Percentiles rank a stretch among this genome's conserved stretches.
Conservation (phyloP, 805 yeast species). For the Starmerella vitae region DNA sequence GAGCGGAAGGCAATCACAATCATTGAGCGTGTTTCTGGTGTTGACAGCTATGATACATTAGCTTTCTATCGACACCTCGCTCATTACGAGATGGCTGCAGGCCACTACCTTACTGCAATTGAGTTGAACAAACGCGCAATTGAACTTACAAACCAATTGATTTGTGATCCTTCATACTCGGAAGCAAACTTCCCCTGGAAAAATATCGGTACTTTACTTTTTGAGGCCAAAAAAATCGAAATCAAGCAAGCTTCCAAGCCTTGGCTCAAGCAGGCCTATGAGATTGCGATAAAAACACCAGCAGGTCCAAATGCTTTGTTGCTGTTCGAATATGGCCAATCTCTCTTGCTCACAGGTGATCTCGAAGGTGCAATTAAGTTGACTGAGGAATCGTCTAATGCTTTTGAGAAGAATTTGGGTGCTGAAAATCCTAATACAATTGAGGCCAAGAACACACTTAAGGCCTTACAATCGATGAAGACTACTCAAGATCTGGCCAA, state of each 20-base stretch:
- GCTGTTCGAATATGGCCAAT: constrained; percentile 55
- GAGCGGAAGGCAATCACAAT: constrained; percentile 58
- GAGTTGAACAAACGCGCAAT: constrained; percentile 48
- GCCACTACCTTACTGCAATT: constrained; percentile 47
- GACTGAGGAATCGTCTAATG: constrained; percentile 42
- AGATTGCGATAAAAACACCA: constrained; percentile 40
- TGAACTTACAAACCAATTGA: constrained; percentile 43
- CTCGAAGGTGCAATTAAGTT: constrained; percentile 43
- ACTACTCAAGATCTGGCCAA: no score
- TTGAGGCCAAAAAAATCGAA: constrained; percentile 20
- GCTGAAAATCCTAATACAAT: constrained; percentile 51
- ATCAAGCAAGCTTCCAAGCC: constrained; percentile 34
- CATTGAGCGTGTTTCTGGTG: constrained; percentile 67
- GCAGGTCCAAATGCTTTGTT: constrained; percentile 52
- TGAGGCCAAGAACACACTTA: constrained; percentile 54
- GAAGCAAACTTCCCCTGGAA: constrained; percentile 50
- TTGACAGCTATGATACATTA: constrained; percentile 65
- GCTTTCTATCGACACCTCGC: constrained; percentile 65
- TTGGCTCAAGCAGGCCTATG: constrained; percentile 43
- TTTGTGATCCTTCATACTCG: constrained; percentile 49
- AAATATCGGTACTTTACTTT: constrained; percentile 47
- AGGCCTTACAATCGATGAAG: no score
- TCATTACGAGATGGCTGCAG: constrained; percentile 48
- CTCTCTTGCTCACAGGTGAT: constrained; percentile 40
- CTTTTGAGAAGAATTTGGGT: constrained; percentile 49